Percentiles rank a stretch among this genome's conserved stretches.
These are phyloP conservation scores for Naganishia antarctica DNA, from an alignment of 768 basidiomycete species.

Conservation along the genomic window DNA sequence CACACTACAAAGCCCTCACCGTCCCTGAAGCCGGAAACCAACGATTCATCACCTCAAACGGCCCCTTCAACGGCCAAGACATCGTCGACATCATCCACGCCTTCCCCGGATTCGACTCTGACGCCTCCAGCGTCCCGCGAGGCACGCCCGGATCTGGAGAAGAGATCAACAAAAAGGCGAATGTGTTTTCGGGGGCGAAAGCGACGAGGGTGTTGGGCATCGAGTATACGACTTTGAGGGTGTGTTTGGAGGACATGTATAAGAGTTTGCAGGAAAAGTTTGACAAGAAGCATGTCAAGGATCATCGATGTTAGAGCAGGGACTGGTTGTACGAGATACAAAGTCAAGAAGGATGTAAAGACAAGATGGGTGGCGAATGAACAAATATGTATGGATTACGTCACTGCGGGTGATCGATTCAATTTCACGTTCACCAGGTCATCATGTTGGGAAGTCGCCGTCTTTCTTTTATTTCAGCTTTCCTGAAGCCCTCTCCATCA, in stretches of 20 bases:
- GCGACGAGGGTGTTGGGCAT: constrained; percentile 37
- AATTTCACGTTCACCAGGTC: no score
- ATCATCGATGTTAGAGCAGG: constrained; percentile 6
- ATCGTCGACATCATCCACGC: constrained; percentile 34
- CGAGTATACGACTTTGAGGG: constrained; percentile 33
- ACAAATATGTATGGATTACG: no score
- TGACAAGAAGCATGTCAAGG: constrained; percentile 16
- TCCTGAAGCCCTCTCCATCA: background rate
- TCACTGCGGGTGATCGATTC: no score
- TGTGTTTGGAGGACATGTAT: constrained; percentile 36
- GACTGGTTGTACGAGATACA: background rate
- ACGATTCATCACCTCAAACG: constrained; percentile 56
- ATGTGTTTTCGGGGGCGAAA: constrained; percentile 37
- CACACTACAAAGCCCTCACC: constrained; percentile 57
- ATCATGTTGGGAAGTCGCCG: no score
- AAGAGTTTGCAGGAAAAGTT: constrained; percentile 39
- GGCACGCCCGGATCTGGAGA: constrained; percentile 32
- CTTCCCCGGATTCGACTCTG: constrained; percentile 35
- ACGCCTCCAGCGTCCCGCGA: constrained; percentile 34
- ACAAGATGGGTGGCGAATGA: background rate
- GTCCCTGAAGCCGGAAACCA: constrained; percentile 58
- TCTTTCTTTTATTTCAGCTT: no score
- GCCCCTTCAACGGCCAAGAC: constrained; percentile 44
- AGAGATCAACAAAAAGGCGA: constrained; percentile 32
- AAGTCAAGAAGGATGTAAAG: background rate